Conservation (phyloP, 805 yeast species). For the Candida coleopterorum region DNA sequence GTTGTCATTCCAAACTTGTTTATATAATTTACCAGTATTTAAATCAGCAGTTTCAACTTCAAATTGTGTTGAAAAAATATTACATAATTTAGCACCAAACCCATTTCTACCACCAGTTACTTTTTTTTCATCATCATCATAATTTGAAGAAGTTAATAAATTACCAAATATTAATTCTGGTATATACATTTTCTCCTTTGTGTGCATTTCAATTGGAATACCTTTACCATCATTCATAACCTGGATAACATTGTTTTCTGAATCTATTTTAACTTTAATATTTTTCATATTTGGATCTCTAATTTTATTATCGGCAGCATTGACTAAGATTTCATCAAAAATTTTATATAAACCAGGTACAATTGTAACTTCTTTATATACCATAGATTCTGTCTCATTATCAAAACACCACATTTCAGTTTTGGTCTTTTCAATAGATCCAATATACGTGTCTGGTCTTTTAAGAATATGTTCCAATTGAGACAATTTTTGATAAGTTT, state of each 20-base stretch:
- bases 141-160: slow-evolving; percentile 88
- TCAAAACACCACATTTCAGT: slow-evolving; percentile 85
- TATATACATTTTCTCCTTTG: slow-evolving; percentile 85
- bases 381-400: slow-evolving; percentile 36
- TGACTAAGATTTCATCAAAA: slow-evolving; percentile 94
- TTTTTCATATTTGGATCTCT: slow-evolving; percentile 88
- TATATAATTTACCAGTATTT: slow-evolving; percentile 53
- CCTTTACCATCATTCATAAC: slow-evolving; percentile 94
- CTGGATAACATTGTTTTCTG: slow-evolving; percentile 67
- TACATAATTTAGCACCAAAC: slow-evolving; percentile 95
- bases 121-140: slow-evolving; percentile 91
- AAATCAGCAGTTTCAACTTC: slow-evolving; percentile 85
- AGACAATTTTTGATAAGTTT: slow-evolving; percentile 87
- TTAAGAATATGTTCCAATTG: slow-evolving; percentile 94
- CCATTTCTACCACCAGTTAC: slow-evolving; percentile 99
- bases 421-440: slow-evolving; percentile 81
- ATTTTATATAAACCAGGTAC: slow-evolving; percentile 97
- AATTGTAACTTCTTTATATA: slow-evolving; percentile 60
- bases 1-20: slow-evolving; percentile 83
- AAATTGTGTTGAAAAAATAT: slow-evolving; percentile 88
- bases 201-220: slow-evolving; percentile 91
- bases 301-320: slow-evolving; percentile 98
- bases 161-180: slow-evolving; percentile 97
- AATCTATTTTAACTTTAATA: slow-evolving; percentile 76
- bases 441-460: slow-evolving; percentile 97